Conservation (phyloP, 2,329 filamentous ascomycete genomes). For the Phialemonium atrogriseum region DNA sequence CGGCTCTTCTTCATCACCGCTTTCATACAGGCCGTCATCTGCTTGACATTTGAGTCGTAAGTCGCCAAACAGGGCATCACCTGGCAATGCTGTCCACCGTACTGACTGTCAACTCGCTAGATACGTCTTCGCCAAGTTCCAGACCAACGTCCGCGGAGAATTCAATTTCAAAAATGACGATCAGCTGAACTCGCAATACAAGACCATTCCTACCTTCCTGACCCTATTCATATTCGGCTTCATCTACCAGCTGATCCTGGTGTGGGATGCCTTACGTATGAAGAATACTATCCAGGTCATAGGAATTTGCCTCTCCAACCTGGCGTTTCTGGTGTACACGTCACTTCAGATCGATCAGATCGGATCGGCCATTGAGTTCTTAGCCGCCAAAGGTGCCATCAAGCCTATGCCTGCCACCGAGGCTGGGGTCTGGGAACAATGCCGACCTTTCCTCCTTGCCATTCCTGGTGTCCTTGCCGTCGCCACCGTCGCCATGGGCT, state of each 20-base stretch:
- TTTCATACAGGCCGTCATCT: slow-evolving; percentile 67
- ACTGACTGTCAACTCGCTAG: slow-evolving; percentile 31
- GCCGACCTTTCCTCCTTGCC: slow-evolving; percentile 71
- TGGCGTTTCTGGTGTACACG: slow-evolving; percentile 86
- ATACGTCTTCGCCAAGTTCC: slow-evolving; percentile 86
- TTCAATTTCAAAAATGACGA: slow-evolving; percentile 26
- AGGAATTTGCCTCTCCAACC: slow-evolving; percentile 85
- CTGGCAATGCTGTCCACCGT: neutral
- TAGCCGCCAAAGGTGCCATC: slow-evolving; percentile 40
- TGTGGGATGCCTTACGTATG: slow-evolving; percentile 85
- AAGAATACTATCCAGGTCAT: slow-evolving; percentile 99
- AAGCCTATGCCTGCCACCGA: slow-evolving; percentile 15
- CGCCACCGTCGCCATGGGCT: slow-evolving; percentile 62
- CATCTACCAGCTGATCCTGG: slow-evolving; percentile 80
- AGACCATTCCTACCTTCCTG: slow-evolving; percentile 87
- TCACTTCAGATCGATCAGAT: slow-evolving; percentile 92
- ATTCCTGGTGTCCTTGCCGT: slow-evolving; percentile 79
- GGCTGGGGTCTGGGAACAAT: slow-evolving; percentile 55
- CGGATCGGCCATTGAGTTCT: slow-evolving; percentile 54
- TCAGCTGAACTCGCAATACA: slow-evolving; percentile 46
- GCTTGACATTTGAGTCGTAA: slow-evolving; percentile 80
- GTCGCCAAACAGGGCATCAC: slow-evolving; percentile 23
- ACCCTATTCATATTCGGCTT: slow-evolving; percentile 97
- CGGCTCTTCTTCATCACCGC: slow-evolving; percentile 74
- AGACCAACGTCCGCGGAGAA: slow-evolving; percentile 45